Evolutionary conservation across 2,329 filamentous ascomycete species (phyloP), one percentile per base, ranked within the genome.

Genomic region (Colletotrichum coccodes): DNA sequence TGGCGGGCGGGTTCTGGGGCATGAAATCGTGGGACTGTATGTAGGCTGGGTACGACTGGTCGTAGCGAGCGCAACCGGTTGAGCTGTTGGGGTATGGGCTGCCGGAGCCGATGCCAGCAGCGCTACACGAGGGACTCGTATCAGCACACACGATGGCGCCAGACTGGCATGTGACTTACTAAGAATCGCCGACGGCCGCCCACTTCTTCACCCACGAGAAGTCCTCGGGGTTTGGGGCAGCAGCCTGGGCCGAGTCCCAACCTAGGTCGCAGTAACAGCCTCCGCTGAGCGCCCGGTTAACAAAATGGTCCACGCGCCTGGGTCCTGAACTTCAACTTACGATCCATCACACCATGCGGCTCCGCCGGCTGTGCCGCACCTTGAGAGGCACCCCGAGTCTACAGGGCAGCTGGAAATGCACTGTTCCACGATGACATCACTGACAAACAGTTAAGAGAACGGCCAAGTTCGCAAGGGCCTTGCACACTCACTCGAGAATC

Each of bases 151-250:
- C 16, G 18, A 7, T 11, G 6, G 12, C 11, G 7, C 18, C 7
- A 12, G 5, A 11, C 4, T 18, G 16, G 23, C 16, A 30, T 6
- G 28, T 18, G 18, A 56, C 52, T 56, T 2, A 56, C 52, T 73
- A 81, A 65, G 78, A 80, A 67, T 81, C 79, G 12, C 79, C 79
- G 14, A 81, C 72, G 47, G 78, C 78, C 3, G 77, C 79, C 72
- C 75, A 79, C 8, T 72, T 72, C 50, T 73, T 71, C 32, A 80
- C 72, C 75, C 75, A 79, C 50, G 49, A 59, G 28, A 78, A 75
- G 61, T 73, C 52, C 7, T 40, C 23, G 6, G 52, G 52, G 34
- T 23, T 16, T 28, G 34, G 7, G 4, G 52, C 34, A 30, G 52
- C 21, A 40, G 34, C n/a, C 21, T 28, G 14, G 9, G 52, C 52